Percentiles rank a stretch among this genome's conserved stretches.
These are phyloP conservation scores for Aegilops umbellulata DNA, from an alignment of 176 grass and related monocot species.

Conservation along the genomic window DNA sequence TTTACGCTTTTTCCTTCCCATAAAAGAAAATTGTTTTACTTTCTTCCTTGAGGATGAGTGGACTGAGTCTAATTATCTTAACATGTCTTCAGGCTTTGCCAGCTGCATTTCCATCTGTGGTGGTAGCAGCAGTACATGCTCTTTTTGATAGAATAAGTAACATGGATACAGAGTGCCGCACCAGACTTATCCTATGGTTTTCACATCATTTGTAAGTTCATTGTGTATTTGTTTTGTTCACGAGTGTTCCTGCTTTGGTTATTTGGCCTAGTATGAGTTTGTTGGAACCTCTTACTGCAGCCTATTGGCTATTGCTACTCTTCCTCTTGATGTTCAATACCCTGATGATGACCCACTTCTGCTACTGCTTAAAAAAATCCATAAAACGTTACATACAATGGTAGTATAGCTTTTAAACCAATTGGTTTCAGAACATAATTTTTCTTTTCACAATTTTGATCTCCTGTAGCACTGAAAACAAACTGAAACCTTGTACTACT, in stretches of 20 bases:
- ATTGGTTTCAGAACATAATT: neutral
- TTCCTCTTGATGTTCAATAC: conserved; percentile 26
- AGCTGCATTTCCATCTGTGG: conserved; percentile 95
- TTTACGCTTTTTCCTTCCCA: neutral
- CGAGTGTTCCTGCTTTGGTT: neutral
- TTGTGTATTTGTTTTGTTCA: conserved; percentile 20
- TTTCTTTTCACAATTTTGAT: conserved; percentile 1
- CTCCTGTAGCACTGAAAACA: conserved; percentile 2
- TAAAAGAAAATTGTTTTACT: neutral
- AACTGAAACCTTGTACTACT: neutral
- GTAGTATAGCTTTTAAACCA: neutral
- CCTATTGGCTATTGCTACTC: conserved; percentile 23
- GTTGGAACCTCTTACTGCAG: neutral
- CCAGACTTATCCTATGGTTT: conserved; percentile 98
- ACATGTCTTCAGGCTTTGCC: conserved; percentile 78
- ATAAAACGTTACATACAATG: neutral
- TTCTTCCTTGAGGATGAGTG: neutral
- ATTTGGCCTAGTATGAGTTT: conserved; percentile 2
- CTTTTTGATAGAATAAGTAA: conserved; percentile 94
- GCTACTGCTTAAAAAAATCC: neutral
- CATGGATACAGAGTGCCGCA: conserved; percentile 94
- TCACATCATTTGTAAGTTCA: conserved; percentile 95
- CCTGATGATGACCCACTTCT: neutral
- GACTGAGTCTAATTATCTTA: conserved; percentile 30
- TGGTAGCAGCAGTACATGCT: conserved; percentile 93